Evolutionary conservation across 768 basidiomycete genomes (phyloP).

Genomic region (Mycena belliarum): DNA sequence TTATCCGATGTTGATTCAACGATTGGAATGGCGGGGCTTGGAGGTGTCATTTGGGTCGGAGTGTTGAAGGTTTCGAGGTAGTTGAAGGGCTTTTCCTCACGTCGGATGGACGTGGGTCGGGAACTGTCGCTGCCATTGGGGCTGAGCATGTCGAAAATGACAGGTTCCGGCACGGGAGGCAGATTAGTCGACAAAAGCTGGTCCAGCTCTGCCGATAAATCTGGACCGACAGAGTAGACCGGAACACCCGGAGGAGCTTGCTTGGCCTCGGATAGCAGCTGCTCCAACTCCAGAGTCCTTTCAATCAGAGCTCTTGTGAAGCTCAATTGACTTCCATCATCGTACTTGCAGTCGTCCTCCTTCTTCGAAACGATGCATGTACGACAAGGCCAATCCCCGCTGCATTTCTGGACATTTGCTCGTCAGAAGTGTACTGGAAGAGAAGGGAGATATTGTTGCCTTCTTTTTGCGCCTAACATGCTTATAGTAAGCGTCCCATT

Average conservation of each 20-base stretch:
- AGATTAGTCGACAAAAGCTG: slow-evolving; percentile 9
- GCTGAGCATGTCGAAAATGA: not conserved
- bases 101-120: too few species aligned
- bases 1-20: slow-evolving; percentile 6
- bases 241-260: not conserved
- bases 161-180: not conserved
- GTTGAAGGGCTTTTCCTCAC: not conserved
- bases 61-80: not conserved
- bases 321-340: slow-evolving; percentile 21
- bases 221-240: not conserved
- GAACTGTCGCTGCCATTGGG: too few species aligned
- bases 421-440: not conserved
- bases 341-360: slow-evolving; percentile 22
- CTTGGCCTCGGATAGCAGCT: slow-evolving; percentile 17
- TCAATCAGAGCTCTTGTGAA: slow-evolving; percentile 22
- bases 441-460: slow-evolving; percentile 30
- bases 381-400: slow-evolving; percentile 19
- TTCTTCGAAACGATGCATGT: slow-evolving; percentile 19
- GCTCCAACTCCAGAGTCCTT: slow-evolving; percentile 17
- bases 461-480: slow-evolving; percentile 20
- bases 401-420: slow-evolving; percentile 8
- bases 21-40: not conserved
- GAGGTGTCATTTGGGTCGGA: not conserved
- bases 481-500: not conserved
- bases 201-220: slow-evolving; percentile 15